Conservation (phyloP, 139 green algal species). For the Chlamydomonas incerta region DNA sequence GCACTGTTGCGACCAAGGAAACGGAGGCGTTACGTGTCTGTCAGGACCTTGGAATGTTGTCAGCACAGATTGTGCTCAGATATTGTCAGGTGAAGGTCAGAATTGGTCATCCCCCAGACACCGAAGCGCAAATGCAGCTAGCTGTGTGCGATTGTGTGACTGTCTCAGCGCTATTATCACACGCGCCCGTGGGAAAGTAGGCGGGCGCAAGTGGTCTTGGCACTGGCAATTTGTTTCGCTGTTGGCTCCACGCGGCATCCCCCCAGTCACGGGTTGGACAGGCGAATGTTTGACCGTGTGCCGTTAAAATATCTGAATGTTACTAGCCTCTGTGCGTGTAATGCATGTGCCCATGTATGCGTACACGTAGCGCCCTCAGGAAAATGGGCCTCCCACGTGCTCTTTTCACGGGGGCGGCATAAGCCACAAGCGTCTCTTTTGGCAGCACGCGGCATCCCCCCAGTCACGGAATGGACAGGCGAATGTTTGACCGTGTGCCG, state of each 20-base stretch:
- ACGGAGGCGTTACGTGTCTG: not conserved
- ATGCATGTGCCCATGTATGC: no score
- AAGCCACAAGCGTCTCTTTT: not conserved
- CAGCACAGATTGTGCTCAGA: constrained; percentile 40
- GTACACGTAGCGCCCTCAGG: no score
- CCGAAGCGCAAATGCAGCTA: not conserved
- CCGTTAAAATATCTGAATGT: not conserved
- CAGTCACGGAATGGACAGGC: constrained; percentile 22
- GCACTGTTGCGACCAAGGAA: no score
- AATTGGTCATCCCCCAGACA: constrained; percentile 37
- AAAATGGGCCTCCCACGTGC: not conserved
- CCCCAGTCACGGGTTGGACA: not conserved
- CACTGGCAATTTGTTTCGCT: not conserved
- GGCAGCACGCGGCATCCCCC: constrained; percentile 18
- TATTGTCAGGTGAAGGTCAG: constrained; percentile 48
- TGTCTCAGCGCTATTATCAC: constrained; percentile 43
- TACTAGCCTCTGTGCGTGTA: no score
- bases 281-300: constrained; percentile 10
- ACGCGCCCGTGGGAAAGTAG: not conserved
- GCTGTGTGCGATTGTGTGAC: not conserved
- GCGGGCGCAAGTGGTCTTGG: constrained; percentile 33
- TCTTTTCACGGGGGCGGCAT: not conserved
- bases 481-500: constrained; percentile 31
- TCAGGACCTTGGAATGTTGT: constrained; percentile 42
- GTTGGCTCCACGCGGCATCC: constrained; percentile 13